A percentile compares a stretch with the other conserved stretches of the same genome.
Conservation (phyloP, 192 early-diverging fungal genomes). For the Lobosporangium transversale region DNA sequence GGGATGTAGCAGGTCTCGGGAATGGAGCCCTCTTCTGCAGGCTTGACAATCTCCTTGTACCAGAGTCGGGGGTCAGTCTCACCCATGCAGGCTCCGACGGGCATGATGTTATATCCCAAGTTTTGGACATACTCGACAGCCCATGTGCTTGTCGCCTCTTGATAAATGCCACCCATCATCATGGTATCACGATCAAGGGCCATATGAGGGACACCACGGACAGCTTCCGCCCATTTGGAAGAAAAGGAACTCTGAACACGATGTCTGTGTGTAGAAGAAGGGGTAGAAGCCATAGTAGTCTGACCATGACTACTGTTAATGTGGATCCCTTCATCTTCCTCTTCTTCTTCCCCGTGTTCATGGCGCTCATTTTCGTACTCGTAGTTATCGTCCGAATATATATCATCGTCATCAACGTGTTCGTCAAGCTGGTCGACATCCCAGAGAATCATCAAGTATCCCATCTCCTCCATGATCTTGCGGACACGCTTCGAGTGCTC, state of each 20-base stretch:
- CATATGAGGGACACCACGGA: conserved; percentile 29
- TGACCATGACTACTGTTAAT: background rate
- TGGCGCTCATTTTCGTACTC: background rate
- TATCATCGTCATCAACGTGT: too few relatives aligned
- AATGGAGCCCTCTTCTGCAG: conserved; percentile 11
- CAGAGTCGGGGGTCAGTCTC: conserved; percentile 45
- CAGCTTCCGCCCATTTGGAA: conserved; percentile 48
- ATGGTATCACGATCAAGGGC: conserved; percentile 32
- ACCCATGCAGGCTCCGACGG: conserved; percentile 37
- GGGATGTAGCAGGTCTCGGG: conserved; percentile 17
- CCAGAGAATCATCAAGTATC: conserved; percentile 50
- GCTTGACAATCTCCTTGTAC: conserved; percentile 44
- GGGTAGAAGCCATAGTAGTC: background rate
- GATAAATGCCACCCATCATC: conserved; percentile 43
- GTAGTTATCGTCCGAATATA: background rate
- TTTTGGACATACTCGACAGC: conserved; percentile 47
- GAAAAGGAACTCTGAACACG: conserved; percentile 7
- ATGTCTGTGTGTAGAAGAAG: conserved; percentile 8
- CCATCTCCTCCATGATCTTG: conserved; percentile 25
- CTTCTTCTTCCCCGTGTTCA: background rate
- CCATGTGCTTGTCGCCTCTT: conserved; percentile 43
- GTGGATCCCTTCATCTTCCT: background rate
- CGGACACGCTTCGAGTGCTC: conserved; percentile 25
- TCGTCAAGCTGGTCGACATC: conserved; percentile 43
- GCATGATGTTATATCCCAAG: conserved; percentile 27